phyloP scores from a whole-genome alignment of 164 flowering plant species.

The Taxillus chinensis region DNA sequence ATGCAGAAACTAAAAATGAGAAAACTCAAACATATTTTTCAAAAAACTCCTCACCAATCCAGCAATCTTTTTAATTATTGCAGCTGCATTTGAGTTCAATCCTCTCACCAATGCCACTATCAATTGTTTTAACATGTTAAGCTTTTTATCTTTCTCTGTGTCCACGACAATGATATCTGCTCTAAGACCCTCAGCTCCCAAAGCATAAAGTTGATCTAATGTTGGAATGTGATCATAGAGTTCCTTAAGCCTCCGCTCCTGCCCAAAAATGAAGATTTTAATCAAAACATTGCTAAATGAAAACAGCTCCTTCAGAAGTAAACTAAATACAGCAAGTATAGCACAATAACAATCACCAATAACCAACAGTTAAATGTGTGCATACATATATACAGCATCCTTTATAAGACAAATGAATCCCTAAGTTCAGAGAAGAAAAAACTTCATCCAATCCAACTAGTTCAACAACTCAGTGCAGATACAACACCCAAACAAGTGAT shows the following conservation, averaged over 20 bases:
- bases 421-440: too few species aligned
- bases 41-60: constrained; percentile 50
- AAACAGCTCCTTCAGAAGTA: too few species aligned
- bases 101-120: constrained; percentile 69
- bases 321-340: too few species aligned
- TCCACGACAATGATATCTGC: constrained; percentile 88
- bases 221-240: constrained; percentile 65
- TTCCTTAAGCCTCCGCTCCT: constrained; percentile 82
- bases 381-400: too few species aligned
- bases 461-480: too few species aligned
- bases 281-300: too few species aligned
- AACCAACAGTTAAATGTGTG: too few species aligned
- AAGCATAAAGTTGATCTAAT: constrained; percentile 61
- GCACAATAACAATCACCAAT: too few species aligned
- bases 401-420: too few species aligned
- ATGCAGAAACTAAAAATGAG: too few species aligned
- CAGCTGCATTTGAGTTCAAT: constrained; percentile 70
- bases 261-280: constrained; percentile 4
- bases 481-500: too few species aligned
- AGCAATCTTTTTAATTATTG: constrained; percentile 85
- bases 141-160: constrained; percentile 73
- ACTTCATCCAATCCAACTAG: not conserved
- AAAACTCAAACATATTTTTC: too few species aligned
- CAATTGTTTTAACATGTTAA: constrained; percentile 80
- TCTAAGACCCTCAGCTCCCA: constrained; percentile 58